Base-by-base conservation (phyloP, 2,329 filamentous ascomycete genomes). In the Coniochaeta pulveracea region DNA sequence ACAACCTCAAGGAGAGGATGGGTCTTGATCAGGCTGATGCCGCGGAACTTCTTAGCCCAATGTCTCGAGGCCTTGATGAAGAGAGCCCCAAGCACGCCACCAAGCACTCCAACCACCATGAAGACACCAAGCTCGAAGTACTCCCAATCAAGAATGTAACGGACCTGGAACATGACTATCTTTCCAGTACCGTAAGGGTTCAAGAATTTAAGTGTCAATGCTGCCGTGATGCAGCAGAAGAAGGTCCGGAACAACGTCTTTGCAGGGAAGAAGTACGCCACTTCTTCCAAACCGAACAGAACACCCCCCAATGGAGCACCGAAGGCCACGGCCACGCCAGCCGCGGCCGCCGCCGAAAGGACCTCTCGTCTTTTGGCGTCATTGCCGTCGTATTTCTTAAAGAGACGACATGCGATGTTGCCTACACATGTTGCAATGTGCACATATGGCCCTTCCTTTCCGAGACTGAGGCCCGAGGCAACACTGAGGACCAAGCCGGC, bases 161-260 rank as follows among this genome's bases (percentile, higher is more conserved):
- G 77, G 33, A 98, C 86, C 54, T 96, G 78, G 53, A 98, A 98
- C 49, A 96, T 71, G 45, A 98, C 91, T 41, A 98, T 93, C 59
- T 98, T 96, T 51, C 83, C 78, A 0, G 88, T 96, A 19, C 89
- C 89, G 47, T 96, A 98, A 0, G 91, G 91, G 47, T 98, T 93
- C 23, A 96, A 64, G 44, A 95, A 95, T 49, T 95, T 95, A 45
- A 98, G 65, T 2, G 88, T 89, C 21, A 98, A 59, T 0, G 91
- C 86, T 2, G 91, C 88, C 19, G 82, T 80, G 46, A 96, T 96
- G 56, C 89, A 96, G 63, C 89, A 96, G 58, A 96, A 96, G 57
- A 98, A 98, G 0, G 91, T 96, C 34, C 91, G 70, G 62, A 98
- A 98, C 7, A 98, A 70, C 0, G 89, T 96, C 61, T 98, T 96